Evolutionary conservation across 2,329 filamentous ascomycete species (phyloP).

Genomic region (Metarhizium anisopliae): DNA sequence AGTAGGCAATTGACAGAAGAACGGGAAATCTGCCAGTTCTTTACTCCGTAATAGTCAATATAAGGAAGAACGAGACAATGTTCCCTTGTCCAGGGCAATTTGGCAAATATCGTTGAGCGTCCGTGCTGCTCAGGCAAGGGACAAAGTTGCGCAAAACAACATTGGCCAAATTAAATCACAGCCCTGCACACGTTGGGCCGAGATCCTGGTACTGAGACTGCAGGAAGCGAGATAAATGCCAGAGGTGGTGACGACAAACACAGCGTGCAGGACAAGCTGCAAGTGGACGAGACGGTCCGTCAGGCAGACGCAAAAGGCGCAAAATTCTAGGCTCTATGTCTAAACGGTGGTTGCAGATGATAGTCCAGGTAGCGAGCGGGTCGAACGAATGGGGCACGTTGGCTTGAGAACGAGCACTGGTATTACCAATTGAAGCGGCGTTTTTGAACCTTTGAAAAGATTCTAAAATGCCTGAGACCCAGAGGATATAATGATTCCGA

Average conservation of each 20-base stretch:
- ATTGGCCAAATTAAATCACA: neutral
- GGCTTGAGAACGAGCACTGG: neutral
- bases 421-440: neutral
- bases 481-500: neutral
- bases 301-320: too few relatives aligned
- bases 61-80: neutral
- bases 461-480: neutral
- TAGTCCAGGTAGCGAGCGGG: neutral
- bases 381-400: neutral
- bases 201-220: neutral
- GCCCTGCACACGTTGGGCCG: neutral
- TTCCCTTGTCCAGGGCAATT: neutral
- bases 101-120: neutral
- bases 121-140: neutral
- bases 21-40: too few relatives aligned
- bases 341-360: neutral
- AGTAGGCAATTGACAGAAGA: too few relatives aligned
- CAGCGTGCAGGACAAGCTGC: neutral
- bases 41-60: too few relatives aligned
- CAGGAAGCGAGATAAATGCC: neutral
- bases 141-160: neutral
- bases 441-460: neutral
- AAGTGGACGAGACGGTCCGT: neutral
- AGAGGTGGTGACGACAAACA: neutral
- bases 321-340: neutral